Base-by-base conservation (phyloP, 2,329 filamentous ascomycete species). In the Fusarium udum region DNA sequence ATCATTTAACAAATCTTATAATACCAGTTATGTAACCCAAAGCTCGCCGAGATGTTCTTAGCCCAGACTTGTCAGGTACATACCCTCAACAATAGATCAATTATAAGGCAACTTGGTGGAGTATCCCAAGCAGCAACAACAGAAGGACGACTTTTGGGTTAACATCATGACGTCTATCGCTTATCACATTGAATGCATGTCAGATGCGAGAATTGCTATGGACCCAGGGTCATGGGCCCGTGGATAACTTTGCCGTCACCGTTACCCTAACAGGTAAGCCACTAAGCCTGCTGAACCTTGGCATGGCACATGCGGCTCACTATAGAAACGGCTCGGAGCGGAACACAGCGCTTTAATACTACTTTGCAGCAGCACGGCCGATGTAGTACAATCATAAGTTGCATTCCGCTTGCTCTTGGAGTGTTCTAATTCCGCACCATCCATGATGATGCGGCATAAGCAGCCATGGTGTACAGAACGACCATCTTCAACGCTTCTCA, bases 1-100 rank as follows among this genome's bases (percentile, higher is more conserved):
- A 31, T 3, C 10, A 9, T 12, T 12, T 10, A 4, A 3, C 0
- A 16, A 49, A 6, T 7, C 9, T 13, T 18, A 10, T 13, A 10
- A n/a, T 49, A 7, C 7, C 6, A 18, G 5, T 32, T 6, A 12
- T 8, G 6, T n/a, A n/a, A n/a, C n/a, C n/a, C n/a, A n/a, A 36
- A 20, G 12, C 6, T 36, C 48, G 3, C 22, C 7, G 11, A n/a
- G 7, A 26, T 36, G 3, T 36, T 26, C 5, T 0, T 13, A 26
- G 18, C n/a, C 18, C 26, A 11, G 7, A 12, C 13, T 52, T 26
- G 8, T 8, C 12, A 51, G 9, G 12, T 26, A 9, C 9, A 28
- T 53, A 7, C 2, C 10, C 10, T 7, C 6, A 7, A 20, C 9
- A 0, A 15, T 52, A 6, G 6, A 7, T 34, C 6, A 26, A 14